Evolutionary conservation across 2,329 filamentous ascomycete genomes (phyloP).

Genomic region (Colletotrichum karsti): DNA sequence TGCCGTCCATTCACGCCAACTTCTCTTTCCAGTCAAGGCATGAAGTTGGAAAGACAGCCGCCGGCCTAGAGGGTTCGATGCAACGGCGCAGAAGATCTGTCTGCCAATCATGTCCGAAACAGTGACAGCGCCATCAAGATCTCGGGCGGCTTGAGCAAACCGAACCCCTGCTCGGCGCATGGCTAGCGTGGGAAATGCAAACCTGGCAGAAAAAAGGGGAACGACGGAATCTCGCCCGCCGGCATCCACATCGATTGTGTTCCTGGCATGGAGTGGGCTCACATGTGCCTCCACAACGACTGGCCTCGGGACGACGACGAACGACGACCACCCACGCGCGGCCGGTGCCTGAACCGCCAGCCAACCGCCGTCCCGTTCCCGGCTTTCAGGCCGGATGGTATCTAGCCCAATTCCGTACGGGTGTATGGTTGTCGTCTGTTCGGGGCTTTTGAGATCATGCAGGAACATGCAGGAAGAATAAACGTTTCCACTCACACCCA

Average conservation of each 20-base stretch:
- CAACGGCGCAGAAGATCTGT: slow-evolving; percentile 16
- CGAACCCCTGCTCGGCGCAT: background rate
- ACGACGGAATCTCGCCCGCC: slow-evolving; percentile 2
- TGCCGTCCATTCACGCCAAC: background rate
- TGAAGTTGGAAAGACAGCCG: background rate
- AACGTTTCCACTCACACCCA: background rate
- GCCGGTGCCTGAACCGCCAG: slow-evolving; percentile 14
- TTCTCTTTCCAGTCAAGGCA: background rate
- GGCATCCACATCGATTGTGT: background rate
- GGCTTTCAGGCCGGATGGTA: background rate
- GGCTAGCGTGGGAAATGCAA: slow-evolving; percentile 16
- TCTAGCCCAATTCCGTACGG: background rate
- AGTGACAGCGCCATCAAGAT: slow-evolving; percentile 25
- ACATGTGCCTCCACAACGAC: slow-evolving; percentile 3
- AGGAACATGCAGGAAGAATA: background rate
- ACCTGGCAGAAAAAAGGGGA: background rate
- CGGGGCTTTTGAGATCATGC: background rate
- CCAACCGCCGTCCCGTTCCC: slow-evolving; percentile 23
- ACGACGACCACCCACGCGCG: background rate
- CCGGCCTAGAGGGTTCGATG: slow-evolving; percentile 3
- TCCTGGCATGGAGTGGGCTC: slow-evolving; percentile 11
- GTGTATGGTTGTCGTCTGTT: background rate
- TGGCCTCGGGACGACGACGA: slow-evolving; percentile 10
- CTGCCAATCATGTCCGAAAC: slow-evolving; percentile 14
- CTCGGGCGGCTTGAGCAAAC: slow-evolving; percentile 11